Percentiles rank a stretch among this genome's conserved stretches.
Evolutionary conservation across 2,329 filamentous ascomycete species (phyloP).

Genomic region (Exserohilum turcica): DNA sequence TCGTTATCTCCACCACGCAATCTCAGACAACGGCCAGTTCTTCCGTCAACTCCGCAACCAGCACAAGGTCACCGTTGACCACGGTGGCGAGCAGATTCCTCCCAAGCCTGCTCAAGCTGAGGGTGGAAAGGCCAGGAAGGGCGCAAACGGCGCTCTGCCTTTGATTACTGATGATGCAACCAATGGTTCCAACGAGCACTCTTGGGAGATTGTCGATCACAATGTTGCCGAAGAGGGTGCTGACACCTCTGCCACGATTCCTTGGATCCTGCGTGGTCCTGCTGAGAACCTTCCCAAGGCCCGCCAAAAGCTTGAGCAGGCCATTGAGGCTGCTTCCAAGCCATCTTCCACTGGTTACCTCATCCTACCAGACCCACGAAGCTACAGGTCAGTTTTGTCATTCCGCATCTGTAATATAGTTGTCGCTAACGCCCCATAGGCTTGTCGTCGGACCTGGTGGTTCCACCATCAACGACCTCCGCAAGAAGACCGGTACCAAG

Average conservation of each 20-base stretch:
- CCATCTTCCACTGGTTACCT: constrained; percentile 81
- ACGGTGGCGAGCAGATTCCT: constrained; percentile 79
- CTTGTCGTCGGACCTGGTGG: constrained; percentile 89
- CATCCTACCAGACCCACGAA: constrained; percentile 83
- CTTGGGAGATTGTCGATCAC: constrained; percentile 80
- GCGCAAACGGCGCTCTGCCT: constrained; percentile 72
- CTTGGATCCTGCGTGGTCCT: constrained; percentile 85
- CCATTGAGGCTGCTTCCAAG: constrained; percentile 72
- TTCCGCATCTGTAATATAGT: not conserved
- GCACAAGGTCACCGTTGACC: constrained; percentile 87
- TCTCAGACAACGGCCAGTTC: constrained; percentile 88
- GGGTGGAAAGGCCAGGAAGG: constrained; percentile 52
- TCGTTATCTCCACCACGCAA: constrained; percentile 77
- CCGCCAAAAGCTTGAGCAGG: constrained; percentile 72
- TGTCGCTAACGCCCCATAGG: constrained; percentile 44
- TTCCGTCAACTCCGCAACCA: constrained; percentile 90
- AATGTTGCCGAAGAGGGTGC: constrained; percentile 59
- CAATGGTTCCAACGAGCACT: constrained; percentile 67
- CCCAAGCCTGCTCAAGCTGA: constrained; percentile 64
- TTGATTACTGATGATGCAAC: constrained; percentile 83
- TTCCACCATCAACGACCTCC: constrained; percentile 88
- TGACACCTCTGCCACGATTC: constrained; percentile 64
- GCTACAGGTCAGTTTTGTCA: constrained; percentile 62
- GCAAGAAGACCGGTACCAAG: constrained; percentile 88
- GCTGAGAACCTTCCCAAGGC: constrained; percentile 82